Base-by-base conservation (phyloP, 2,329 filamentous ascomycete genomes). In the Alternaria conjuncta region DNA sequence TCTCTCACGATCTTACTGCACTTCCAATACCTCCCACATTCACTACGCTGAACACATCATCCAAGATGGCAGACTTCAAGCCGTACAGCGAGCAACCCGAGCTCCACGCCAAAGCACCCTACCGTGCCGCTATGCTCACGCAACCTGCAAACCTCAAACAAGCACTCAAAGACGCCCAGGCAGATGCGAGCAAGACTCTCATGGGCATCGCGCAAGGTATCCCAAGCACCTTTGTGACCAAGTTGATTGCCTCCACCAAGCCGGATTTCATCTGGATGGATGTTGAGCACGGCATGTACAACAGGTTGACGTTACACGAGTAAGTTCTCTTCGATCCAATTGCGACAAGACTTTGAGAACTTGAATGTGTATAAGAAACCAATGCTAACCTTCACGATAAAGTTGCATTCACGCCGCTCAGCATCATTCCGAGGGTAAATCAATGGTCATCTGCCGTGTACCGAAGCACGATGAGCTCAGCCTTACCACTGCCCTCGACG, bases 221-320 rank as follows among this genome's bases (percentile, higher is more conserved):
- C 26, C 72, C 71, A 32, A 73, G 68, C 43, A 66, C 63, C 10
- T 75, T 74, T 20, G 65, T 74, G 10, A 75, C 72, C 26, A 75
- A 75, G 59, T 58, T 73, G 8, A 64, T 75, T 44, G 73, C 71
- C 15, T 68, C 65, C n/a, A 66, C 70, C 18, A 74, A 72, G 60
- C 71, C 73, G 1, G 71, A 75, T 51, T 74, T 74, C 55, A 69
- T 74, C 62, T 75, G 67, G 66, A 69, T 74, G 12, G 71, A 75
- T 26, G 72, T 75, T 7, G 71, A 74, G 59, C 71, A 75, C 53
- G 71, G 70, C 53, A 74, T 75, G 69, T 75, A 71, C 55, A 70
- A 73, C 55, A 63, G 71, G 3, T 61, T 73, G 18, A 68, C 72
- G 20, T 30, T 75, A 20, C 69, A 72, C 23, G 71, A 75, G 72